Base-by-base conservation (phyloP, 352 stramenopile species). In the Phytophthora gonapodyides region DNA sequence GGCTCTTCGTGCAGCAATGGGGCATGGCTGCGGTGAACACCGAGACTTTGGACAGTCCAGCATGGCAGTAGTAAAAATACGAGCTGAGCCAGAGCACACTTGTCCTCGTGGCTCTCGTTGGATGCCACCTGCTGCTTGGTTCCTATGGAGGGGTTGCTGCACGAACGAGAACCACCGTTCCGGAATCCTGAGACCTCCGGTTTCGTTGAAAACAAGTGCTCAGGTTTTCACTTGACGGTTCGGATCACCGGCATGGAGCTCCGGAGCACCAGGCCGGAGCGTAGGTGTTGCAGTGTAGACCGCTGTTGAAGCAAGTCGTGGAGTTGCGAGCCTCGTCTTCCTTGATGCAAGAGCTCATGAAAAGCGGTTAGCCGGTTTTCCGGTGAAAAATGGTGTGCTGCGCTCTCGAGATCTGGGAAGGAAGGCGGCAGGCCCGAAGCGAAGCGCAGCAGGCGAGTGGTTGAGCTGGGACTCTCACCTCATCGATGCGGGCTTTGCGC, bases 1-100 rank as follows among this genome's bases (percentile, higher is more conserved):
- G 64, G 56, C 62, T 70, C 64, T 71, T 17, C 38, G 58, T 24
- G 38, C 50, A 70, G 48, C 41, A 57, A 55, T 52, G 30, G 63
- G 49, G 13, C 64, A 63, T 49, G 43, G 43, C 52, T 35, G 45
- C 33, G 31, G 30, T 68, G 42, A 65, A 65, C 52, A 56, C 53
- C 59, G 43, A 69, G 54, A 66, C 27, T 8, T 59, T 69, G 60
- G 62, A 67, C 42, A 68, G 40, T 66, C 37, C 49, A 11, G 24
- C 17, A 49, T 33, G 13, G 12, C 21, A 36, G 51, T 31, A 36
- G 45, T 61, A 70, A 68, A 69, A 64, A 62, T 60, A 57, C 57
- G 56, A 67, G 30, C 56, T 65, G 54, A 64, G 31, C 52, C 24
- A 16, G 33, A 64, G 49, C 33, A 10, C n/a, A 13, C 21, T 7